Percentiles rank a stretch among this genome's conserved stretches.
Evolutionary conservation across 257 asterid species (phyloP).

Genomic region (Gentiana macrophylla): DNA sequence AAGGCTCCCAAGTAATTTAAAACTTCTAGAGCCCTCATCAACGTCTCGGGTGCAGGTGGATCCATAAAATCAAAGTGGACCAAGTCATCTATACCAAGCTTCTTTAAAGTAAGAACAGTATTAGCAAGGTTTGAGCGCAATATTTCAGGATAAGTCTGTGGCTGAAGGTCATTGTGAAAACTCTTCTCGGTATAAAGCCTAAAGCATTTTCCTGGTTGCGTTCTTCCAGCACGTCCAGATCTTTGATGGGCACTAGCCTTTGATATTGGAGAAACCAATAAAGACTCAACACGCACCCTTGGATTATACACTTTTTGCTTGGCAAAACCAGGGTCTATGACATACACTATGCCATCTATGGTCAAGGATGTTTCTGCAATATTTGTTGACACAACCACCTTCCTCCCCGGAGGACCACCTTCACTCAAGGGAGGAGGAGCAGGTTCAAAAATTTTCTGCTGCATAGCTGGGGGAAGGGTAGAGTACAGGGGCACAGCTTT

Average conservation of each 20-base stretch:
- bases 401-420: conserved; percentile 95
- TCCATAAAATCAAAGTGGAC: conserved; percentile 98
- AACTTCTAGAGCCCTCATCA: conserved; percentile 91
- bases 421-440: conserved; percentile 84
- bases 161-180: conserved; percentile 74
- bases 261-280: conserved; percentile 94
- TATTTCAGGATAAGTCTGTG: conserved; percentile 92
- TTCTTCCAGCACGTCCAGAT: conserved; percentile 98
- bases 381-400: conserved; percentile 88
- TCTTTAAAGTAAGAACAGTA: conserved; percentile 81
- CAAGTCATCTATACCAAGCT: conserved; percentile 82
- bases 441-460: conserved; percentile 91
- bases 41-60: conserved; percentile 95
- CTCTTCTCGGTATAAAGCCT: conserved; percentile 89
- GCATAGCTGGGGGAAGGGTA: conserved; percentile 97
- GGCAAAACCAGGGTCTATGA: conserved; percentile 90
- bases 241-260: conserved; percentile 99
- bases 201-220: conserved; percentile 93
- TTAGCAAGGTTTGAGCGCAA: conserved; percentile 83
- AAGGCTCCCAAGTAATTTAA: conserved; percentile 88
- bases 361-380: conserved; percentile 97
- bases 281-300: conserved; percentile 79
- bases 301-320: conserved; percentile 94
- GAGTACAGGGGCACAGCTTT: conserved; percentile 85
- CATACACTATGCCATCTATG: conserved; percentile 94